Evolutionary conservation across 1,284 basidiomycete species (phyloP), one percentile per base, ranked within the genome.

Genomic region (Calocybe gambosa): DNA sequence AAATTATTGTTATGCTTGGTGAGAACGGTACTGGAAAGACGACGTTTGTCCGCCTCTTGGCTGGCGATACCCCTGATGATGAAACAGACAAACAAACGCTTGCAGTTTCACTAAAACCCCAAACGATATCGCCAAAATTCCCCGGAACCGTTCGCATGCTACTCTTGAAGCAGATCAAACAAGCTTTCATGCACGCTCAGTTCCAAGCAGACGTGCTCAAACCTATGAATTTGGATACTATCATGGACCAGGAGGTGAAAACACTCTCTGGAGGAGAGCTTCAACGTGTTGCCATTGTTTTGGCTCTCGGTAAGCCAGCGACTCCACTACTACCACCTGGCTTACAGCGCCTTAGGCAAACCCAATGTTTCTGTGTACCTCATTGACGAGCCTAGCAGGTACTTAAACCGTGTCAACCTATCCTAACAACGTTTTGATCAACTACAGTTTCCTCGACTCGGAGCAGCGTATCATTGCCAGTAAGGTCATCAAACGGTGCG

Each of bases 1-100:
- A 98, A 64, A 97, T 97, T 63, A 91, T 97, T 55, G 93, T 98
- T 62, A 89, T 97, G 84, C 73, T 97, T 28, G 93, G 93, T 51
- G 93, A 98, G 76, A 98, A 98, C 66, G 93, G 93, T 45, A 98
- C 92, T 8, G 93, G 93, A 39, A 98, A 98, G 77, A 96, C 94
- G 40, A 98, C 93, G 0, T 90, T 98, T 62, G 90, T 98, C 50
- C 87, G 93, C 53, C 71, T 98, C 45, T 76, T 98, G 46, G 92
- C 92, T 6, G 94, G 93, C 41, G 83, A 93, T 54, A 80, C 77
- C 18, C 93, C 94, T 6, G 94, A 98, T 69, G 67, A 79, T 51
- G 84, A 85, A 65, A 78, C 81, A 25, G 85, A 90, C 65, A 88
- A 86, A 65, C 82, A 86, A 68, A 76, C 82, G 33, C 69, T 92